These are phyloP conservation scores for Ogataea corticis DNA, from an alignment of 805 yeast species.

Conservation along the genomic window DNA sequence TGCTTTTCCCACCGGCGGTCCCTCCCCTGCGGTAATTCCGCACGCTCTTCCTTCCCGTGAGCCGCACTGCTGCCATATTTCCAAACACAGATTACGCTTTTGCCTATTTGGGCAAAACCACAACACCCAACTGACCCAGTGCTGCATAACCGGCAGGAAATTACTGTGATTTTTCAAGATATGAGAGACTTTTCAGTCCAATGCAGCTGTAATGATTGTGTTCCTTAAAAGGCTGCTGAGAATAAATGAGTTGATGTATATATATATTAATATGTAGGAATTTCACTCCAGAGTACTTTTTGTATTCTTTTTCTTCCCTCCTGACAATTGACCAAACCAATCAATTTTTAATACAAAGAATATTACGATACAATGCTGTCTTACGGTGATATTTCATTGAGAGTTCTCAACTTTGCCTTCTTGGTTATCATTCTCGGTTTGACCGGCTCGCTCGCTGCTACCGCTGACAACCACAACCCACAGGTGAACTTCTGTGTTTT, in stretches of 20 bases:
- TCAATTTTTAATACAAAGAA: background rate
- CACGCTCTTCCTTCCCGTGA: background rate
- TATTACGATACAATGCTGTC: conserved; percentile 43
- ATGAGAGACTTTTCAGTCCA: conserved; percentile 5
- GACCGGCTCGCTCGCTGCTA: conserved; percentile 82
- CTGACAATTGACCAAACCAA: conserved; percentile 5
- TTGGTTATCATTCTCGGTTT: conserved; percentile 81
- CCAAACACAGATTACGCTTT: conserved; percentile 4
- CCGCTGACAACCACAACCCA: conserved; percentile 54
- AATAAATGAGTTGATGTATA: conserved; percentile 1
- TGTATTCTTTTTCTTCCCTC: conserved; percentile 5
- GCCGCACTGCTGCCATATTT: conserved; percentile 5
- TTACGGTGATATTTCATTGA: conserved; percentile 71
- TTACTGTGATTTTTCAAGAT: conserved; percentile 11
- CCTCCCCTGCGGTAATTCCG: conserved; percentile 5
- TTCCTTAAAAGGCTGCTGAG: conserved; percentile 7
- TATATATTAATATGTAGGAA: conserved; percentile 12
- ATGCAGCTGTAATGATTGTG: conserved; percentile 8
- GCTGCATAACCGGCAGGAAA: conserved; percentile 18
- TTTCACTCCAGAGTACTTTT: conserved; percentile 9
- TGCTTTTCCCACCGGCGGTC: too few relatives aligned
- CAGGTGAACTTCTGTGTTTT: conserved; percentile 90
- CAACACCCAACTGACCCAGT: conserved; percentile 16
- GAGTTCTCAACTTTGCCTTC: conserved; percentile 73
- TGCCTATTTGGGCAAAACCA: conserved; percentile 17